phyloP scores from a whole-genome alignment of 108 stramenopile genomes.

The Conticribra weissflogii region DNA sequence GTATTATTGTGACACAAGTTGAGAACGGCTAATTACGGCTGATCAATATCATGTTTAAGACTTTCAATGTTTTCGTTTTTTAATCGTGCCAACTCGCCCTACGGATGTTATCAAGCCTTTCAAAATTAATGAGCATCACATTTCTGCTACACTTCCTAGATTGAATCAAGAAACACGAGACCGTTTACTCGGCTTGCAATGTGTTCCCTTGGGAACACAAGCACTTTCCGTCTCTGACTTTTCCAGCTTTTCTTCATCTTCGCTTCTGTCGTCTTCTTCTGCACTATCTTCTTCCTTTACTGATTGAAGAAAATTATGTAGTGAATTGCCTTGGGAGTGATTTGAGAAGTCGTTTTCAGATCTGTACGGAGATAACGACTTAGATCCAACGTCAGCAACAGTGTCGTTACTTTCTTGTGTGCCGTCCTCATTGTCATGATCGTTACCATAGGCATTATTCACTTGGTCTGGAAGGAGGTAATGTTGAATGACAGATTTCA shows the following conservation, averaged over 20 bases:
- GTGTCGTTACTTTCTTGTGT: neutral
- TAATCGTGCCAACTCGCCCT: no score
- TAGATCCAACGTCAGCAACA: neutral
- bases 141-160: no score
- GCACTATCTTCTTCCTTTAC: slow-evolving; percentile 47
- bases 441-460: neutral
- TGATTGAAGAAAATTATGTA: slow-evolving; percentile 31
- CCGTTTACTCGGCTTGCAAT: slow-evolving; percentile 11
- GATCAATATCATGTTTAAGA: no score
- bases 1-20: no score
- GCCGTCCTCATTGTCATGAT: neutral
- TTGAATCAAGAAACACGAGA: slow-evolving; percentile 1
- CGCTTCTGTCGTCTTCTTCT: slow-evolving; percentile 18
- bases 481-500: slow-evolving; percentile 5
- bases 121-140: no score
- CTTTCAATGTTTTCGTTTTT: no score
- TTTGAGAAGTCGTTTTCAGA: slow-evolving; percentile 10
- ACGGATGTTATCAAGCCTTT: no score
- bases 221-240: slow-evolving; percentile 1
- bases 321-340: slow-evolving; percentile 2
- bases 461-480: neutral
- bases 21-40: no score
- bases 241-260: slow-evolving; percentile 16
- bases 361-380: neutral
- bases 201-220: neutral